Conservation (phyloP, 371 early-diverging fungal genomes). For the Amoeboaphelidium occidentale region DNA sequence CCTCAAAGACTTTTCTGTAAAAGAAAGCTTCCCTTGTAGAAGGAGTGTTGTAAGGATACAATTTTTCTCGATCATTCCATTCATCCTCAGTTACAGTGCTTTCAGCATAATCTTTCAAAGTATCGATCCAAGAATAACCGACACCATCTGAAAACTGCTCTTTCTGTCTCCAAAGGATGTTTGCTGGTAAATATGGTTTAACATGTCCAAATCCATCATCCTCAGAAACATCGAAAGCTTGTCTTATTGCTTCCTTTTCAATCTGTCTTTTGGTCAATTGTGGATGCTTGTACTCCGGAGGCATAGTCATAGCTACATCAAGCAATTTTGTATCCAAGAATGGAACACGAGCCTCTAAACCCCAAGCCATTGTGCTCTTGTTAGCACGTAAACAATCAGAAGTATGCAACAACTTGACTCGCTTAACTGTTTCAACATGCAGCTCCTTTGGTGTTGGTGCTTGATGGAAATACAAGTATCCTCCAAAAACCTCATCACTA, state of each 20-base stretch:
- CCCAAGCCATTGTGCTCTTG: slow-evolving; percentile 97
- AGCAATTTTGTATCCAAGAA: slow-evolving; percentile 54
- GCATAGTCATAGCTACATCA: slow-evolving; percentile 59
- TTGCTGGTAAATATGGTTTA: slow-evolving; percentile 59
- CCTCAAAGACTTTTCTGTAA: slow-evolving; percentile 75
- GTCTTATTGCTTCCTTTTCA: slow-evolving; percentile 50
- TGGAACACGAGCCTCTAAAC: slow-evolving; percentile 88
- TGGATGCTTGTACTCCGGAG: slow-evolving; percentile 30
- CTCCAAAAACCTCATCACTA: slow-evolving; percentile 85
- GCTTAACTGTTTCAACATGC: slow-evolving; percentile 59
- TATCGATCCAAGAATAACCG: slow-evolving; percentile 88
- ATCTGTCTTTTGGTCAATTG: slow-evolving; percentile 12
- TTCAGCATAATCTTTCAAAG: slow-evolving; percentile 44
- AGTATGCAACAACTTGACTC: slow-evolving; percentile 81
- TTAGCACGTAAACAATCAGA: slow-evolving; percentile 87
- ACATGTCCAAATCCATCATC: neutral
- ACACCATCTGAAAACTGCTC: slow-evolving; percentile 96
- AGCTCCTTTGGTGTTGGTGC: slow-evolving; percentile 58
- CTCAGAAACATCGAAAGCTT: slow-evolving; percentile 8
- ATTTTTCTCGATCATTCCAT: slow-evolving; percentile 32
- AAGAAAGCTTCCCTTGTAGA: slow-evolving; percentile 84
- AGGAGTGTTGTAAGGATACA: slow-evolving; percentile 70
- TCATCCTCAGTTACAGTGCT: slow-evolving; percentile 42
- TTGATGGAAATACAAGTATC: slow-evolving; percentile 86
- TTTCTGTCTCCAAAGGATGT: slow-evolving; percentile 88